phyloP scores from a whole-genome alignment of 345 rosid genomes.

The Arabidopsis arenosa region DNA sequence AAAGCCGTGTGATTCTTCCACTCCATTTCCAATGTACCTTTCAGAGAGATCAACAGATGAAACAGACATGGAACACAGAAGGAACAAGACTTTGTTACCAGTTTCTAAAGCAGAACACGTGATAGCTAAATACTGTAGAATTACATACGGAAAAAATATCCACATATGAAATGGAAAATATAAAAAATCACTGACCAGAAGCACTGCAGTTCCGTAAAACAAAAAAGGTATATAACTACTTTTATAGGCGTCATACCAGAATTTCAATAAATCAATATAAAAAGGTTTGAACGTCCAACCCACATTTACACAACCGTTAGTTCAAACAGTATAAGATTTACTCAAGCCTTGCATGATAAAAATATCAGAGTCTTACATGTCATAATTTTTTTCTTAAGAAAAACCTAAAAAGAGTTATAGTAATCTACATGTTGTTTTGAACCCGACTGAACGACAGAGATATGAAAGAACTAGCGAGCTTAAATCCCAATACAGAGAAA shows the following conservation, averaged over 20 bases:
- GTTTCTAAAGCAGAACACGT: slow-evolving; percentile 16
- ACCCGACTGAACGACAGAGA: no score
- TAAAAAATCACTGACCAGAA: slow-evolving; percentile 27
- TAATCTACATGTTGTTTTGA: no score
- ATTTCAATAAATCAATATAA: slow-evolving; percentile 4
- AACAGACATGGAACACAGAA: slow-evolving; percentile 21
- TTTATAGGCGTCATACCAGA: slow-evolving; percentile 14
- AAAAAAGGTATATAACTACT: slow-evolving; percentile 12
- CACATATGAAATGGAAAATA: slow-evolving; percentile 18
- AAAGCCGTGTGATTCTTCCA: slow-evolving; percentile 85
- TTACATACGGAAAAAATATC: slow-evolving; percentile 8
- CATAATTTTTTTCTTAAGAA: background rate
- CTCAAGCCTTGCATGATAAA: background rate
- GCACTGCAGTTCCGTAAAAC: slow-evolving; percentile 13
- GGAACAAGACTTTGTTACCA: slow-evolving; percentile 30
- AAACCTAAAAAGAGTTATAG: no score
- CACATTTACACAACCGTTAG: background rate
- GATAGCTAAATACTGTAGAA: slow-evolving; percentile 10
- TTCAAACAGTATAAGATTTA: slow-evolving; percentile 11
- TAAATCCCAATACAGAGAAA: slow-evolving; percentile 8
- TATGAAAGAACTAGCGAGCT: no score
- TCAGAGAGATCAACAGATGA: slow-evolving; percentile 41
- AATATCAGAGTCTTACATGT: background rate
- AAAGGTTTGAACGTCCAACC: background rate
- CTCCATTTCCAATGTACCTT: slow-evolving; percentile 99